A percentile compares a stretch with the other conserved stretches of the same genome.
phyloP scores from a whole-genome alignment of 768 basidiomycete species.

The Gyrodon lividus region DNA sequence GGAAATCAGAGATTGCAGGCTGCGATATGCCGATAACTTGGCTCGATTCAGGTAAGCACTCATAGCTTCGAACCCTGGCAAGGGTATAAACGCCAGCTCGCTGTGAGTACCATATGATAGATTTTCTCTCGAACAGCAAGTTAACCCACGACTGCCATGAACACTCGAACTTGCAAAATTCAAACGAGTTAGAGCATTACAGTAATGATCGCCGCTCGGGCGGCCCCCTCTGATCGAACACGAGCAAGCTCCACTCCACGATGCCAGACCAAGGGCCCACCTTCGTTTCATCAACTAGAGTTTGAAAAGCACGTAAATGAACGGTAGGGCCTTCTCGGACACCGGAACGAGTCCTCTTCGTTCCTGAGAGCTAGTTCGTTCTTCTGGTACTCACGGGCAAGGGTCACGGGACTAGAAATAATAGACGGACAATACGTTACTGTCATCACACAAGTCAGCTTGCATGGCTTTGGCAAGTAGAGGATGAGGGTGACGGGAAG shows the following conservation, averaged over 20 bases:
- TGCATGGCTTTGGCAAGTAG: neutral
- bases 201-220: neutral
- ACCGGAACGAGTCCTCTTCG: neutral
- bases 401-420: neutral
- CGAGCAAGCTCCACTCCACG: neutral
- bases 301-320: conserved; percentile 8
- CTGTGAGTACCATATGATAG: no score
- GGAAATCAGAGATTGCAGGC: no score
- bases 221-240: neutral
- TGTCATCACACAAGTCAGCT: neutral
- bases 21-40: no score
- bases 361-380: neutral
- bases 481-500: neutral
- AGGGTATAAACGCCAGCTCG: no score
- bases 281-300: neutral
- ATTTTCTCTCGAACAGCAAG: no score
- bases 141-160: no score
- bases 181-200: neutral
- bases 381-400: neutral
- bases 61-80: no score
- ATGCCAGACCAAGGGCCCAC: conserved; percentile 6
- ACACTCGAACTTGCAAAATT: no score
- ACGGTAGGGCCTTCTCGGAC: neutral
- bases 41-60: no score
- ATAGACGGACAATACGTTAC: neutral